A percentile compares a stretch with the other conserved stretches of the same genome.
Evolutionary conservation across 1,284 basidiomycete species (phyloP).

Genomic region (Puccinia novopanici): DNA sequence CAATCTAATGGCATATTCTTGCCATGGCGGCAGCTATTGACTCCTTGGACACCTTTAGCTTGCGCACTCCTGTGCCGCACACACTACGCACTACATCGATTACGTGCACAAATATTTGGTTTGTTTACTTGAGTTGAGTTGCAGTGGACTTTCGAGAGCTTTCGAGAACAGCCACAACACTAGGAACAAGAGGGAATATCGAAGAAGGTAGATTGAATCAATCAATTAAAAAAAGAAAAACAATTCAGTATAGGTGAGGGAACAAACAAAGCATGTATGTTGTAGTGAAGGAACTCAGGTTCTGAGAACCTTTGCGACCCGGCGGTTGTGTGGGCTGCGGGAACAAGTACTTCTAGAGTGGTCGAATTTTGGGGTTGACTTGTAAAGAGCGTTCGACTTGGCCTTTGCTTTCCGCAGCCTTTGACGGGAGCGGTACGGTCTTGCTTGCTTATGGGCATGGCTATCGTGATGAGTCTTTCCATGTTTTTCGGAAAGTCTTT

Average conservation of each 20-base stretch:
- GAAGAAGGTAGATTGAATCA: neutral
- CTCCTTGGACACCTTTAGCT: neutral
- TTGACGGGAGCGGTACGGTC: neutral
- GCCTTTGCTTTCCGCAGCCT: slow-evolving; percentile 1
- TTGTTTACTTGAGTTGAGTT: neutral
- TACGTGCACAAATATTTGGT: neutral
- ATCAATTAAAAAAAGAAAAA: neutral
- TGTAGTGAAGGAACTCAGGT: neutral
- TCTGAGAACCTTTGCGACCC: slow-evolving; percentile 13
- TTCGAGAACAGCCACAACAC: neutral
- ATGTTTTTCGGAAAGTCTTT: too few relatives aligned
- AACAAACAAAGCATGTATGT: neutral
- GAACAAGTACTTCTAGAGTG: slow-evolving; percentile 21
- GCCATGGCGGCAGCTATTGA: neutral
- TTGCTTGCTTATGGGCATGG: neutral
- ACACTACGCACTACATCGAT: neutral
- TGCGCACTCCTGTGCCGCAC: neutral
- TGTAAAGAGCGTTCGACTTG: slow-evolving; percentile 14
- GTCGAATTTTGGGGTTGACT: slow-evolving; percentile 18
- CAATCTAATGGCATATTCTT: too few relatives aligned
- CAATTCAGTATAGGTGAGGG: neutral
- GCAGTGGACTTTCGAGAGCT: neutral
- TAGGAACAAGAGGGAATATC: neutral
- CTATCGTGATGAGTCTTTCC: neutral
- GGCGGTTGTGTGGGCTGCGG: slow-evolving; percentile 24